Evolutionary conservation across 2,329 filamentous ascomycete species (phyloP).

Genomic region (Beauveria medogensis): DNA sequence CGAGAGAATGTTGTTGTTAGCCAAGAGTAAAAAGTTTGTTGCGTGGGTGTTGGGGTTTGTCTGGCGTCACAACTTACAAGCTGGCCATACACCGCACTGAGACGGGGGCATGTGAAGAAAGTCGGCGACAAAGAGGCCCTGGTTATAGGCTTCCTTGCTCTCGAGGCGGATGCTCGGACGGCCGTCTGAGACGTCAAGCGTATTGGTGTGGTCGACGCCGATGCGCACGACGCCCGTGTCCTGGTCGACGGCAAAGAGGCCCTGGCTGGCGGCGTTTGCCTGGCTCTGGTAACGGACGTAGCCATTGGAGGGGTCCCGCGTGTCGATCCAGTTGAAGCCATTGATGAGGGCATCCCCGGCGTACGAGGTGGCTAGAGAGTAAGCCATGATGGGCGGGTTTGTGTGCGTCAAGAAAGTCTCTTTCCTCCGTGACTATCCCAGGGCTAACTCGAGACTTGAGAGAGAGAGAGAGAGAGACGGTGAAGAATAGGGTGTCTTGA

Average conservation of each 20-base stretch:
- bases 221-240: constrained; percentile 35
- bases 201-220: constrained; percentile 35
- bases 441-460: not conserved
- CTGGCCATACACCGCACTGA: constrained; percentile 65
- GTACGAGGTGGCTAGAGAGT: constrained; percentile 36
- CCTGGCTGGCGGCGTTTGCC: constrained; percentile 28
- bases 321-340: constrained; percentile 43
- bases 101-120: constrained; percentile 65
- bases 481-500: not conserved
- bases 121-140: constrained; percentile 64
- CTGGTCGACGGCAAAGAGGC: constrained; percentile 35
- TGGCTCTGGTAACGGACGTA: constrained; percentile 50
- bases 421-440: not conserved
- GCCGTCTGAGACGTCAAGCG: constrained; percentile 30
- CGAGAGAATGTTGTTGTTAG: not conserved
- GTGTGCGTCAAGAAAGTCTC: not conserved
- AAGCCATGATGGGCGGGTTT: constrained; percentile 23
- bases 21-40: too few species aligned
- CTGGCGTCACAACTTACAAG: constrained; percentile 39
- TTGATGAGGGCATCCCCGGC: constrained; percentile 35
- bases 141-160: constrained; percentile 54
- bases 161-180: constrained; percentile 57
- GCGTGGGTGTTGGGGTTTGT: too few species aligned
- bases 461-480: not conserved
- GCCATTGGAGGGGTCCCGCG: constrained; percentile 55